Percentiles rank a stretch among this genome's conserved stretches.
phyloP scores from a whole-genome alignment of 768 basidiomycete species.

The Pisolithus tinctorius region DNA sequence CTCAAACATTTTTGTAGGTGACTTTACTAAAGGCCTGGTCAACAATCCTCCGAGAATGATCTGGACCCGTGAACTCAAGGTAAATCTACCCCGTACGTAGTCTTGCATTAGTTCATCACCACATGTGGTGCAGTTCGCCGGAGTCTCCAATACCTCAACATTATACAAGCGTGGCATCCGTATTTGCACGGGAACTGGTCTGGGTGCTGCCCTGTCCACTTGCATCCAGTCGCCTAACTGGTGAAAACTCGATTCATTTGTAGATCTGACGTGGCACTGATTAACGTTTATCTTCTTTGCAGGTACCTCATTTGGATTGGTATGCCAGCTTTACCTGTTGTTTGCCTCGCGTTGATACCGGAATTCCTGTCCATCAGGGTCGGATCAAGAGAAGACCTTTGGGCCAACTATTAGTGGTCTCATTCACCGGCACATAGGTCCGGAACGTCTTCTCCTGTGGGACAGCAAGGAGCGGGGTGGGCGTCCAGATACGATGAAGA shows the following conservation, averaged over 20 bases:
- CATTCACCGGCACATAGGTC: slow-evolving; percentile 63
- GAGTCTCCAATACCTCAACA: slow-evolving; percentile 73
- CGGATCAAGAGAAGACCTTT: slow-evolving; percentile 80
- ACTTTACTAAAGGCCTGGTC: slow-evolving; percentile 71
- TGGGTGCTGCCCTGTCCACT: slow-evolving; percentile 73
- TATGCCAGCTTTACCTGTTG: slow-evolving; percentile 18
- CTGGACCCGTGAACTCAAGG: slow-evolving; percentile 81
- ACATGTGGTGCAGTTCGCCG: slow-evolving; percentile 48
- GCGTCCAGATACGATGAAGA: slow-evolving; percentile 71
- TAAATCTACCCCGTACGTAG: slow-evolving; percentile 16
- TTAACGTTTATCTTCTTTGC: slow-evolving; percentile 3
- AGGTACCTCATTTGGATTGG: slow-evolving; percentile 81
- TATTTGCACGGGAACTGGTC: slow-evolving; percentile 76
- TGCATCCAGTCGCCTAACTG: slow-evolving; percentile 71
- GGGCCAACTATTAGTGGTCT: slow-evolving; percentile 72
- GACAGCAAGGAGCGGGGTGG: slow-evolving; percentile 70
- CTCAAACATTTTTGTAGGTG: slow-evolving; percentile 33
- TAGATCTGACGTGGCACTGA: not conserved
- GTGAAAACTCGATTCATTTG: slow-evolving; percentile 29
- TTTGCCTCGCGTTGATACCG: slow-evolving; percentile 7
- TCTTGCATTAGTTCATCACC: slow-evolving; percentile 3
- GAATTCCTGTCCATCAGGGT: slow-evolving; percentile 38
- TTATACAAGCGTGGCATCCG: slow-evolving; percentile 78
- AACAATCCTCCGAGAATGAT: slow-evolving; percentile 59
- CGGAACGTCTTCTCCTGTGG: slow-evolving; percentile 71